A percentile compares a stretch with the other conserved stretches of the same genome.
These are phyloP conservation scores for Chrysoporthe austroafricana DNA, from an alignment of 2,329 filamentous ascomycete genomes.

Conservation along the genomic window DNA sequence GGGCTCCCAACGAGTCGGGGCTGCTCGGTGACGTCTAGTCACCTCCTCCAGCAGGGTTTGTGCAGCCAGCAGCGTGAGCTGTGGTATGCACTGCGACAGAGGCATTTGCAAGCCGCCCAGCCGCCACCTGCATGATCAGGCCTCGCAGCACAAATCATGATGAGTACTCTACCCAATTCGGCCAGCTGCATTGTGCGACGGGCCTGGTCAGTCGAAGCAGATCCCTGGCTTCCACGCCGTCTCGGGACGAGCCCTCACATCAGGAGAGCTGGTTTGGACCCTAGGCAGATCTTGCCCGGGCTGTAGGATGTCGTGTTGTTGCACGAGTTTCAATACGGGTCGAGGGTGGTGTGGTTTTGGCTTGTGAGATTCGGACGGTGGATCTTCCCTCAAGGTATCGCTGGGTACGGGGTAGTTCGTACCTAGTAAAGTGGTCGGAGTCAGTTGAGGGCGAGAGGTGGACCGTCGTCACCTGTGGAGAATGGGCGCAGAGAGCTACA, in stretches of 20 bases:
- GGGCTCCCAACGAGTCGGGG: background rate
- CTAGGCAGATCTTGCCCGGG: conserved; percentile 13
- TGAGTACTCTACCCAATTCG: conserved; percentile 17
- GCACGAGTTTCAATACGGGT: conserved; percentile 9
- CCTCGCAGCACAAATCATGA: background rate
- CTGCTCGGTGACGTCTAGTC: conserved; percentile 3
- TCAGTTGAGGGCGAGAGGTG: background rate
- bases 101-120: background rate
- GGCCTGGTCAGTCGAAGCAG: conserved; percentile 19
- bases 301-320: conserved; percentile 1
- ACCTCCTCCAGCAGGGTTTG: background rate
- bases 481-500: background rate
- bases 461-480: background rate
- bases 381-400: background rate
- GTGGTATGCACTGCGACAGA: background rate
- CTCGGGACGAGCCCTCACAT: background rate
- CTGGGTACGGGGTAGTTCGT: background rate
- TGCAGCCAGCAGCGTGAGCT: background rate
- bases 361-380: background rate
- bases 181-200: conserved; percentile 27
- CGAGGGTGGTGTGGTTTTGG: conserved; percentile 7
- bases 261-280: conserved; percentile 2
- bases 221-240: conserved; percentile 11
- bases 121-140: conserved; percentile 13
- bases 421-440: background rate